These are phyloP conservation scores for Colletotrichum lupini DNA, from an alignment of 2,329 filamentous ascomycete species.

Conservation along the genomic window DNA sequence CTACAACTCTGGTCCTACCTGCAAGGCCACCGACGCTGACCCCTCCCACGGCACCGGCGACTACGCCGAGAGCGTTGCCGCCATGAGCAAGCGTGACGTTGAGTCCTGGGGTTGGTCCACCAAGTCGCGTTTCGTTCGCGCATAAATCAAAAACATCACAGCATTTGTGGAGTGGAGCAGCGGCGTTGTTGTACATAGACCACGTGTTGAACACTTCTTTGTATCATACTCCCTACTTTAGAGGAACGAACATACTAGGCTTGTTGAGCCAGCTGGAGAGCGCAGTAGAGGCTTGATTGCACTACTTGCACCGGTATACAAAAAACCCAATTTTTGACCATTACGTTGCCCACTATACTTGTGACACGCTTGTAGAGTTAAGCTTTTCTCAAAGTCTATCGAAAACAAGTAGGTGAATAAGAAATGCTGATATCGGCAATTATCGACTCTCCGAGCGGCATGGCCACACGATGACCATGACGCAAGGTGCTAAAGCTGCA, in stretches of 20 bases:
- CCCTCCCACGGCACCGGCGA: constrained; percentile 53
- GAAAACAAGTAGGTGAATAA: neutral
- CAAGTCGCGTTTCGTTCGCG: constrained; percentile 32
- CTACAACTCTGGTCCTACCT: constrained; percentile 43
- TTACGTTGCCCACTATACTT: neutral
- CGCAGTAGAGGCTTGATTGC: neutral
- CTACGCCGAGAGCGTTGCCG: constrained; percentile 48
- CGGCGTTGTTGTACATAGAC: neutral
- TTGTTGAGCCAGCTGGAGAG: neutral
- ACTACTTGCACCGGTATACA: neutral
- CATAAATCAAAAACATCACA: neutral
- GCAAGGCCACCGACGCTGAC: constrained; percentile 51
- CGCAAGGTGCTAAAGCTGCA: neutral
- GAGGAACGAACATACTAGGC: neutral
- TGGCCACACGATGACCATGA: neutral
- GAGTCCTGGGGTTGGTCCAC: constrained; percentile 29
- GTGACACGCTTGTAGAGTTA: neutral
- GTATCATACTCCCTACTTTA: neutral
- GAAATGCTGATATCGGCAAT: neutral
- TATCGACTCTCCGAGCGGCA: neutral
- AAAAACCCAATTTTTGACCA: neutral
- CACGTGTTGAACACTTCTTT: neutral
- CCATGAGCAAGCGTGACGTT: constrained; percentile 37
- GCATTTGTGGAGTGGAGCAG: neutral
- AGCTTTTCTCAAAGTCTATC: neutral